Conservation (phyloP, 805 yeast genomes). For the Starmerella floris region DNA sequence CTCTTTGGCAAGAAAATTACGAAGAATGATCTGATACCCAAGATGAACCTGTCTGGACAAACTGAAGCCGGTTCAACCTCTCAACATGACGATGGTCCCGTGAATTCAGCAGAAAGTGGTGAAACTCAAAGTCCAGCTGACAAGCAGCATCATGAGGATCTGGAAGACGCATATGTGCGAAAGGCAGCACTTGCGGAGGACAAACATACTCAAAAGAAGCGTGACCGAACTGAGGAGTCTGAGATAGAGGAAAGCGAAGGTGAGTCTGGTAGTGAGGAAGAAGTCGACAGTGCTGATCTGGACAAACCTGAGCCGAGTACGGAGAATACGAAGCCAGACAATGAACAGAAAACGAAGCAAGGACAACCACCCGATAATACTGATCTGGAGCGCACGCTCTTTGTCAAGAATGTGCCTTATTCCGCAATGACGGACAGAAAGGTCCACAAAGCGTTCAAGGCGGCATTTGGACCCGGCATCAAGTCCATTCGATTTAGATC, state of each 20-base stretch:
- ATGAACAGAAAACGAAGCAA: background rate
- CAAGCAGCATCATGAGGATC: slow-evolving; percentile 22
- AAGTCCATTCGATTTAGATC: slow-evolving; percentile 77
- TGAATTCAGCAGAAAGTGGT: background rate
- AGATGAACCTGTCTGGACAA: slow-evolving; percentile 19
- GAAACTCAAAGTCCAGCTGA: slow-evolving; percentile 15
- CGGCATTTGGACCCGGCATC: slow-evolving; percentile 33
- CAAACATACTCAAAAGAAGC: background rate
- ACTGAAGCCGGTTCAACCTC: background rate
- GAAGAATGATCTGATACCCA: slow-evolving; percentile 14
- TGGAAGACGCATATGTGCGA: slow-evolving; percentile 38
- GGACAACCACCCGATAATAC: background rate
- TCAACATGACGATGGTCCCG: slow-evolving; percentile 28
- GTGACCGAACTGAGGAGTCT: background rate
- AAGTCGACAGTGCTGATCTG: background rate
- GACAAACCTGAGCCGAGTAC: background rate
- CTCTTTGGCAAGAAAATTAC: slow-evolving; percentile 6
- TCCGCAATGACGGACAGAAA: slow-evolving; percentile 51
- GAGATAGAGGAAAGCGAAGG: background rate
- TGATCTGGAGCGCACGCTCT: slow-evolving; percentile 74
- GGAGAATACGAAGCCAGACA: background rate
- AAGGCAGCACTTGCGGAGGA: slow-evolving; percentile 31
- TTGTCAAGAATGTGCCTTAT: slow-evolving; percentile 72
- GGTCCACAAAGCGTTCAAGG: slow-evolving; percentile 50
- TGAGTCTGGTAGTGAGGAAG: background rate